Base-by-base conservation (phyloP, 2,329 filamentous ascomycete species). In the Cladobotryum mycophilum region DNA sequence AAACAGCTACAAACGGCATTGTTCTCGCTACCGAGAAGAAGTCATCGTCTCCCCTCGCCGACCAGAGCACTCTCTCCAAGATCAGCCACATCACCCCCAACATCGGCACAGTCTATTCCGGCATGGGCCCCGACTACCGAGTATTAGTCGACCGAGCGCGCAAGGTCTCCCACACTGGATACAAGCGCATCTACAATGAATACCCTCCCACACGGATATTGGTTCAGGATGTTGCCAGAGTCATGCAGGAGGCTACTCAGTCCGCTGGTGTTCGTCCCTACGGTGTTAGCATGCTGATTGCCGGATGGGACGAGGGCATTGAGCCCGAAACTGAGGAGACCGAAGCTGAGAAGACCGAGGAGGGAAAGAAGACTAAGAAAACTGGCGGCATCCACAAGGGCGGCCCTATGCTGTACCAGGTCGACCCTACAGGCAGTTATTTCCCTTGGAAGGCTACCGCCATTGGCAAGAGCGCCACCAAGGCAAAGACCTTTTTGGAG, bases 131-230 rank as follows among this genome's bases (percentile, higher is more conserved):
- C 53, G 93, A 99, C 73, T 99, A 97, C 77, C 85, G 93, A 70
- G 89, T 99, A 52, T 81, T 99, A 49, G 93, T 97, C 62, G 93
- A 99, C 78, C 92, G 91, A 72, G 93, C 93, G 61, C 90, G 93
- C 67, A 99, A 97, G 74, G 93, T 96, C 60, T 96, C 91, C 51
- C 93, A 99, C 76, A 95, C 93, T 44, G 87, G 85, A 70, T 99
- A 99, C 84, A 99, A 99, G 83, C 89, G 93, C 71, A 91, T 99
- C 76, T 99, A 99, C 80, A 99, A 99, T 75, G 93, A 99, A 76
- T 99, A 99, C 76, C 93, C 93, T n/a, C 93, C 93, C 5, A 99
- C 93, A 51, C 85, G 93, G 70, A 99, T 99, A 86, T 82, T 99
- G 75, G 93, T 99, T 51, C 93, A 99, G 74, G 93, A 99, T 65